Conservation (phyloP, 768 basidiomycete genomes). For the Boletus subparvulus region DNA sequence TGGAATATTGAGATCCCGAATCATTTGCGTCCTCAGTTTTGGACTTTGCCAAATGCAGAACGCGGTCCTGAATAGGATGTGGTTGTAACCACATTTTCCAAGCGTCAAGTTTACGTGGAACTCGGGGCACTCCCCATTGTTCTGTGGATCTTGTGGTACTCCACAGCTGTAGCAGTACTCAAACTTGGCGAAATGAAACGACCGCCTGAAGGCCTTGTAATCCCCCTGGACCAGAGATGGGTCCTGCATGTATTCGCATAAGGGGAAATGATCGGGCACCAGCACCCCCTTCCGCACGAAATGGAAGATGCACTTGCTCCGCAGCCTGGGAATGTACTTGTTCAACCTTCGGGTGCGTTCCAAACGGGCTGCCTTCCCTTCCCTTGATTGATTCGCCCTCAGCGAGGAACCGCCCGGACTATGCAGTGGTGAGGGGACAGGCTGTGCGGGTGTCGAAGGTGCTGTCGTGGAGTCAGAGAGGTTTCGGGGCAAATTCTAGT, state of each 20-base stretch:
- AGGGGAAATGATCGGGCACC: not conserved
- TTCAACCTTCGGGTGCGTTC: not conserved
- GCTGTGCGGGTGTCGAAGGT: not conserved
- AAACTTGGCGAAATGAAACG: not conserved
- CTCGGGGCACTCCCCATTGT: not conserved
- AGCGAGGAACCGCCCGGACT: not conserved
- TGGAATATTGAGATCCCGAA: not conserved
- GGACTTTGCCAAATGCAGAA: slow-evolving; percentile 6
- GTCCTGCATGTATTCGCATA: not conserved
- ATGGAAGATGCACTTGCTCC: not conserved
- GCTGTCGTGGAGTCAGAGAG: not conserved
- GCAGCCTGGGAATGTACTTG: not conserved
- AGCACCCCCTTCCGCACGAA: not conserved
- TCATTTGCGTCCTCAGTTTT: not conserved
- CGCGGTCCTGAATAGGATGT: not conserved
- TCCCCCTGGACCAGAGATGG: not conserved
- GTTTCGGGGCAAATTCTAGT: not conserved
- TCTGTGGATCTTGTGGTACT: not conserved
- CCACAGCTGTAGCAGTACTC: not conserved
- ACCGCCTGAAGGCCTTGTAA: not conserved
- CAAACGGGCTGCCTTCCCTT: not conserved
- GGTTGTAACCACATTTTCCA: slow-evolving; percentile 2
- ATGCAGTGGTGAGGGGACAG: not conserved
- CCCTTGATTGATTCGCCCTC: not conserved
- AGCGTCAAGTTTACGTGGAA: not conserved